Percentiles rank a stretch among this genome's conserved stretches.
Conservation (phyloP, 495 filamentous ascomycete species). For the Aspergillus biplanus region DNA sequence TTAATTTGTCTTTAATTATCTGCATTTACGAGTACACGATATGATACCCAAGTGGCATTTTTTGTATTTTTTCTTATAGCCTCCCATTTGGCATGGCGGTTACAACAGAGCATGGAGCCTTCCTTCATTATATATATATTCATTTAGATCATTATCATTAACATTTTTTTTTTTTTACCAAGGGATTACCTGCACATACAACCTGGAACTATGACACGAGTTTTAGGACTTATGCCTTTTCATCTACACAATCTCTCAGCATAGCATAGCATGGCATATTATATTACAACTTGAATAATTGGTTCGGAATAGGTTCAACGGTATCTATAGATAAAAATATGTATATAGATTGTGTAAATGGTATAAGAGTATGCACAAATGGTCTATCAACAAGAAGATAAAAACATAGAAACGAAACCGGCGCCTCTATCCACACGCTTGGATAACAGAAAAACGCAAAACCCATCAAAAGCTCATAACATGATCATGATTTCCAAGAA, state of each 20-base stretch:
- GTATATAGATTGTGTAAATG: not conserved
- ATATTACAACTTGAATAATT: too few species aligned
- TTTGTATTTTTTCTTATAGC: not conserved
- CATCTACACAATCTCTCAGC: too few species aligned
- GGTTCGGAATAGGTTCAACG: too few species aligned
- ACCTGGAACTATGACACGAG: too few species aligned
- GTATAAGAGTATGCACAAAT: conserved; percentile 1
- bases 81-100: not conserved
- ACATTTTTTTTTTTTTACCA: not conserved
- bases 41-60: conserved; percentile 4
- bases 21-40: conserved; percentile 3
- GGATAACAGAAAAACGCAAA: conserved; percentile 27
- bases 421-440: conserved; percentile 51
- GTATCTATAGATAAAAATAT: not conserved
- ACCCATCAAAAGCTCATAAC: conserved; percentile 2
- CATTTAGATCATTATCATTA: not conserved
- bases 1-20: not conserved
- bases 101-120: not conserved
- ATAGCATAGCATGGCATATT: too few species aligned
- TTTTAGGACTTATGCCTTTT: not conserved
- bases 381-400: conserved; percentile 4
- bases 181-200: too few species aligned
- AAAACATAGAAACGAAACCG: conserved; percentile 33
- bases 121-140: not conserved
- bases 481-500: conserved; percentile 10